Conservation (phyloP, 331 rosid genomes). For the Arachis monticola region DNA sequence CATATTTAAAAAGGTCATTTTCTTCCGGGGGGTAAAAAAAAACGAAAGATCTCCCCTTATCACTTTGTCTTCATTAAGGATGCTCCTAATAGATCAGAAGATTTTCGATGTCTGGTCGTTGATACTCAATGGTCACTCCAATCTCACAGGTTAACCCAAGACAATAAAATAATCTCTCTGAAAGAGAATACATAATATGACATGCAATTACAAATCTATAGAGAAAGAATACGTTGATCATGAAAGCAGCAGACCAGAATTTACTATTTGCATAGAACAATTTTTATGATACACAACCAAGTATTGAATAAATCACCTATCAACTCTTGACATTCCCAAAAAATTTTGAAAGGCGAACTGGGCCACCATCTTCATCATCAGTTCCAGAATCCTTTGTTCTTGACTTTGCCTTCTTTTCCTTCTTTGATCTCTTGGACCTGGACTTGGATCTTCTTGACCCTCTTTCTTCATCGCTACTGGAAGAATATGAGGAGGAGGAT, state of each 20-base stretch:
- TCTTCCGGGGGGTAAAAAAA: too few species aligned
- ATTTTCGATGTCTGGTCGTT: slow-evolving; percentile 7
- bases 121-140: background rate
- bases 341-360: slow-evolving; percentile 91
- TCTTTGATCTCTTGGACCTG: slow-evolving; percentile 79
- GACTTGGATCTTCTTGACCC: slow-evolving; percentile 84
- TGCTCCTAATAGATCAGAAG: background rate
- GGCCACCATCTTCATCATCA: slow-evolving; percentile 68
- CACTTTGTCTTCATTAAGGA: background rate
- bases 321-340: slow-evolving; percentile 69
- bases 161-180: slow-evolving; percentile 13
- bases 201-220: slow-evolving; percentile 39
- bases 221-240: slow-evolving; percentile 42
- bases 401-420: slow-evolving; percentile 82
- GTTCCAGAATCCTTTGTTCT: slow-evolving; percentile 63
- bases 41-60: background rate
- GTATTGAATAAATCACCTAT: slow-evolving; percentile 43
- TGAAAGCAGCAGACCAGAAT: slow-evolving; percentile 33
- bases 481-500: slow-evolving; percentile 66
- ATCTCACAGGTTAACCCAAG: slow-evolving; percentile 20
- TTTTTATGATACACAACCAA: slow-evolving; percentile 50
- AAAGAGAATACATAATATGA: slow-evolving; percentile 38
- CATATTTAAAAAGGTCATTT: too few species aligned
- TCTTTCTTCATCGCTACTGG: slow-evolving; percentile 71
- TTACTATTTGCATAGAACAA: slow-evolving; percentile 46